Percentiles rank a stretch among this genome's conserved stretches.
phyloP scores from a whole-genome alignment of 495 filamentous ascomycete species.

The Penicillium paxilli region DNA sequence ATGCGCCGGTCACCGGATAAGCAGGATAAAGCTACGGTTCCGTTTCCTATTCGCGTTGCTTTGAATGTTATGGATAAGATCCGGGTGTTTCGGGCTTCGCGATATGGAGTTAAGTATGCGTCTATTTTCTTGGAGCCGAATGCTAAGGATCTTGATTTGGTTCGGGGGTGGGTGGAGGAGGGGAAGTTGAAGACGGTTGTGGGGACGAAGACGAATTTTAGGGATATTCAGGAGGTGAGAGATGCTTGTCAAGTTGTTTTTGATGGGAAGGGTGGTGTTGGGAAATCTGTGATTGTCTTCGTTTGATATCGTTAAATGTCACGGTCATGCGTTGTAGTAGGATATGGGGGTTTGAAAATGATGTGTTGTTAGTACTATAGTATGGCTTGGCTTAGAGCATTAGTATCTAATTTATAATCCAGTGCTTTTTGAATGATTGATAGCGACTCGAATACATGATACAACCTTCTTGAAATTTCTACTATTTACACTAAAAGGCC shows the following conservation, averaged over 20 bases:
- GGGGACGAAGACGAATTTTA: slow-evolving; percentile 37
- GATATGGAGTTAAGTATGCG: slow-evolving; percentile 36
- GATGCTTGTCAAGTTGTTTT: slow-evolving; percentile 45
- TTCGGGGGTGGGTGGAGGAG: slow-evolving; percentile 40
- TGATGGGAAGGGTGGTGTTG: slow-evolving; percentile 52
- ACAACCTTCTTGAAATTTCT: no score
- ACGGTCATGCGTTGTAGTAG: no score
- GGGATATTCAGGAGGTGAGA: slow-evolving; percentile 44
- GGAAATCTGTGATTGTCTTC: slow-evolving; percentile 49
- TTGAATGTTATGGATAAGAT: slow-evolving; percentile 37
- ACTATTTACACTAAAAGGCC: no score
- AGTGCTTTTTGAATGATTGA: no score
- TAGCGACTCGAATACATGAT: no score
- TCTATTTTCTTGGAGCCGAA: slow-evolving; percentile 36
- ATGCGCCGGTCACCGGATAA: slow-evolving; percentile 22
- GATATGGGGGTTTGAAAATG: no score
- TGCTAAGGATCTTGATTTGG: slow-evolving; percentile 39
- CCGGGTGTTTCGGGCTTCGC: slow-evolving; percentile 22
- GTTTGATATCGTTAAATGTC: no score
- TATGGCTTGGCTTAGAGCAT: no score
- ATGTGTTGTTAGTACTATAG: no score
- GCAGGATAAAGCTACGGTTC: slow-evolving; percentile 14
- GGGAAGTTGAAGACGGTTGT: slow-evolving; percentile 46
- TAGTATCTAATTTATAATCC: no score
- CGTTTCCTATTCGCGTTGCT: slow-evolving; percentile 26